Conservation (phyloP, 345 rosid species). For the Pistacia integerrima region DNA sequence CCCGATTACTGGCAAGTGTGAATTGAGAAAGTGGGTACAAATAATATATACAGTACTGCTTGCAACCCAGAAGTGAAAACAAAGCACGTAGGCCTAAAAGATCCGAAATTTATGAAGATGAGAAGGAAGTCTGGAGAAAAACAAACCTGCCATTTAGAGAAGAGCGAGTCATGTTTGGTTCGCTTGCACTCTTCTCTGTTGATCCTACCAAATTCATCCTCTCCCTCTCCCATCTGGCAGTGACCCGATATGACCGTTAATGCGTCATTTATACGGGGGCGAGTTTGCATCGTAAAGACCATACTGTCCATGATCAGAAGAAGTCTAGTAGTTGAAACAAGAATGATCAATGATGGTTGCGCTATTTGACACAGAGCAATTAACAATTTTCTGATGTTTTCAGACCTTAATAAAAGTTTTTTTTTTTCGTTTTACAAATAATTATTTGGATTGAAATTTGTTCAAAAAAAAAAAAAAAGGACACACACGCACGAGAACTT, state of each 20-base stretch:
- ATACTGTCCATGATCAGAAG: not conserved
- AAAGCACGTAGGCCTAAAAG: not conserved
- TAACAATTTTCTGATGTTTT: no score
- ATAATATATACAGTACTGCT: no score
- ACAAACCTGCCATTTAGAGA: constrained; percentile 79
- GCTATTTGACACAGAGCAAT: no score
- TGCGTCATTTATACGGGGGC: not conserved
- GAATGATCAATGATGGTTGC: no score
- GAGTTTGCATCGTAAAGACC: not conserved
- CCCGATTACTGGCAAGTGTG: not conserved
- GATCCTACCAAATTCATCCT: constrained; percentile 23
- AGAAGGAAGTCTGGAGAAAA: not conserved
- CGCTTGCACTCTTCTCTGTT: constrained; percentile 70
- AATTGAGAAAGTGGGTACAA: not conserved
- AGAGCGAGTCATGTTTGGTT: constrained; percentile 70
- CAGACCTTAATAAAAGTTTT: no score
- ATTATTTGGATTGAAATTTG: no score
- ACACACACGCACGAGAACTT: no score
- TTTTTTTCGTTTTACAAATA: no score
- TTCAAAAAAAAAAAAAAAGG: no score
- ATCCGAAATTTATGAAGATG: not conserved
- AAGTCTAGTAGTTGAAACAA: no score
- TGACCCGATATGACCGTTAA: not conserved
- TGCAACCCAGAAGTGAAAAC: no score
- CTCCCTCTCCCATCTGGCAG: constrained; percentile 16